phyloP scores from a whole-genome alignment of 768 basidiomycete species.

The Termitomyces sp. region DNA sequence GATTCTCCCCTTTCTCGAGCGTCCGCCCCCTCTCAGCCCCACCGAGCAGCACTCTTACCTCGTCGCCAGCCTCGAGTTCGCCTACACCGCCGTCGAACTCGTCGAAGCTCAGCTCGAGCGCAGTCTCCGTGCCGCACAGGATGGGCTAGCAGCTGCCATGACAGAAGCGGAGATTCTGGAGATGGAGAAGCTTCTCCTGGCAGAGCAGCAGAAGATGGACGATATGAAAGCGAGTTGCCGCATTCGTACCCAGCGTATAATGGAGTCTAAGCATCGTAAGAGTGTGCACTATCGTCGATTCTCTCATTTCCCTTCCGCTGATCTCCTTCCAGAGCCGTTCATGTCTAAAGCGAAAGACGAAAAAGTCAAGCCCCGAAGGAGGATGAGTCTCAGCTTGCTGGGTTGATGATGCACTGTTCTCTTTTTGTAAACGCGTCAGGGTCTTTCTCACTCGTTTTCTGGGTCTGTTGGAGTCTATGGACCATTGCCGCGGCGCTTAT shows the following conservation, averaged over 20 bases:
- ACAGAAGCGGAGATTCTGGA: slow-evolving; percentile 8
- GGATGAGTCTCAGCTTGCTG: background rate
- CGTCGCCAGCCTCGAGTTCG: slow-evolving; percentile 12
- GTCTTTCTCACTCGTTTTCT: background rate
- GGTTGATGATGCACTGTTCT: background rate
- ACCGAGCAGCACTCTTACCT: slow-evolving; percentile 10
- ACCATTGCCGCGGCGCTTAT: too few species aligned
- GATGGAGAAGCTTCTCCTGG: slow-evolving; percentile 9
- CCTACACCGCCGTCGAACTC: slow-evolving; percentile 15
- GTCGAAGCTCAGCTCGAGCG: slow-evolving; percentile 13
- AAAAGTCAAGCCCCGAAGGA: background rate
- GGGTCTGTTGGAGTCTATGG: background rate
- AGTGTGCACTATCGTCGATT: background rate
- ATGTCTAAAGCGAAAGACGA: background rate
- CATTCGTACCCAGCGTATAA: background rate
- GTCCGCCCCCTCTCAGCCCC: slow-evolving; percentile 1
- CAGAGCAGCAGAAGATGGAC: slow-evolving; percentile 13
- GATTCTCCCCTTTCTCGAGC: slow-evolving; percentile 11
- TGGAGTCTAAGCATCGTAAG: background rate
- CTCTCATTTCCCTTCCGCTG: too few species aligned
- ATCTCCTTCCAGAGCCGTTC: background rate
- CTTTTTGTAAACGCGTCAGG: background rate
- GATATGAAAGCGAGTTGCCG: slow-evolving; percentile 11
- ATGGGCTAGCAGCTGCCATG: slow-evolving; percentile 1
- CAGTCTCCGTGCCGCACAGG: slow-evolving; percentile 10